Conservation (phyloP, 352 stramenopile species). For the Globisporangium abappressorium region DNA sequence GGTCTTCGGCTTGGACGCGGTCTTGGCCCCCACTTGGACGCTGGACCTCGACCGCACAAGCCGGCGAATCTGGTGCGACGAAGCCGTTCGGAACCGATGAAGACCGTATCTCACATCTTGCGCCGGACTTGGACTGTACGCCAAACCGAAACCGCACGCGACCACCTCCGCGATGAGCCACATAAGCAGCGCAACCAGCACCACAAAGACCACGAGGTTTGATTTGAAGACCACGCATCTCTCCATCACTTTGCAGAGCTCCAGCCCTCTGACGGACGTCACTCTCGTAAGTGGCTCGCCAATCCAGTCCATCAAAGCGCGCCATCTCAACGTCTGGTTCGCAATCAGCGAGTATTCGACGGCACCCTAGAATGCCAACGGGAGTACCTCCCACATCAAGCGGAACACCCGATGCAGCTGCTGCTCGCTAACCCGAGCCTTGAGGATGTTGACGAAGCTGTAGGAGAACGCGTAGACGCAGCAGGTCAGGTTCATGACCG, state of each 20-base stretch:
- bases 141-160: not conserved
- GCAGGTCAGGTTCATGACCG: conserved; percentile 1
- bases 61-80: not conserved
- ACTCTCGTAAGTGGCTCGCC: not conserved
- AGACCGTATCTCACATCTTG: not conserved
- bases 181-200: not conserved
- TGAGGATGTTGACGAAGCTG: not conserved
- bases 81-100: not conserved
- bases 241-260: not conserved
- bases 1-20: not conserved
- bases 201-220: not conserved
- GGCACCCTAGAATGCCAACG: not conserved
- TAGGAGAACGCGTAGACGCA: not conserved
- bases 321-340: not conserved
- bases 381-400: not conserved
- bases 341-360: not conserved
- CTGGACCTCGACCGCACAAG: not conserved
- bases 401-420: not conserved
- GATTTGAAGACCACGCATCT: not conserved
- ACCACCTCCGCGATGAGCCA: not conserved
- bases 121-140: not conserved
- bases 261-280: not conserved
- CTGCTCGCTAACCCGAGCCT: not conserved
- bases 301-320: not conserved
- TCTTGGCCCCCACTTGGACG: not conserved